Base-by-base conservation (phyloP, 768 basidiomycete genomes). In the Chalciporus piperatus region DNA sequence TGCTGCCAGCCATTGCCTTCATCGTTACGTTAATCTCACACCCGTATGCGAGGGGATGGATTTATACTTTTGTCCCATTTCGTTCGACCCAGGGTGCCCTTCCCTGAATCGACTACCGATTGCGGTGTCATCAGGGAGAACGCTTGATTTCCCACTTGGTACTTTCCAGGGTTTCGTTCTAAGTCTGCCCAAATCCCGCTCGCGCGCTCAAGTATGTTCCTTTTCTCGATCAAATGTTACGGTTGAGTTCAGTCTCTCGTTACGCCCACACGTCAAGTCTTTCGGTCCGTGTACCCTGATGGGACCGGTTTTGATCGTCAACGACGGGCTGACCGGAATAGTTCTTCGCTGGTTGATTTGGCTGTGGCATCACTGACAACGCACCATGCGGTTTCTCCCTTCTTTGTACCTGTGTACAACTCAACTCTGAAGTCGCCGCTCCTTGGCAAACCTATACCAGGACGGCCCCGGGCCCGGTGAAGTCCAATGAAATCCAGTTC, bases 401-500 rank as follows among this genome's bases (percentile, higher is more conserved):
- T 13, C 16, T 33, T 28, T 38, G 32, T 22, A 46, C n/a, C 32
- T 39, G 5, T 12, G n/a, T 37, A 38, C 37, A 30, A 28, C 16
- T 17, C 33, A 38, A 13, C 35, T 39, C 32, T n/a, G n/a, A 39
- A n/a, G 20, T 28, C 42, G 23, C 50, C 52, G 35, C 9, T 39
- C 20, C 52, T 42, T 47, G 60, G 38, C 46, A n/a, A 45, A 54
- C 42, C 22, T 40, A 57, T 25, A 30, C 44, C 35, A 39, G 13
- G 52, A 50, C 45, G 54, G 61, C 44, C 51, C 49, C 45, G 57
- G 61, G 41, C 51, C 51, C 50, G 47, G 22, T 22, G 48, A 47
- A 32, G 41, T 47, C 47, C 43, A 51, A 54, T 7, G 16, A 19
- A 37, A 46, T 56, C 22, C 58, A 47, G 40, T 46, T 40, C 51